Evolutionary conservation across 2,329 filamentous ascomycete genomes (phyloP).

Genomic region (Neoascochyta sp.): DNA sequence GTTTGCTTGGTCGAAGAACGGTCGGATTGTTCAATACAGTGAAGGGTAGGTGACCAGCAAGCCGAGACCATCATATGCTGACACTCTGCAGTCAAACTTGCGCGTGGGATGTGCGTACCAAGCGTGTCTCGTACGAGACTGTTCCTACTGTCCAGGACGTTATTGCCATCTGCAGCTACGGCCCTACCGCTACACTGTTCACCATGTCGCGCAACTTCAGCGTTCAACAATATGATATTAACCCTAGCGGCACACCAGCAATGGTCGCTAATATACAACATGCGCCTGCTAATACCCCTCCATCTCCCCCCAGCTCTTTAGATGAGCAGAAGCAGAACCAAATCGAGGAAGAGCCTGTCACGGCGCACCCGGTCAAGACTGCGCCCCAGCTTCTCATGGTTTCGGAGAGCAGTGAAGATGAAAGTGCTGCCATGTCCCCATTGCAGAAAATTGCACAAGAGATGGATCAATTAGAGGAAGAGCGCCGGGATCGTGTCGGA

Average conservation of each 20-base stretch:
- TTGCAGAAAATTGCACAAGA: conserved; percentile 72
- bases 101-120: conserved; percentile 97
- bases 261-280: conserved; percentile 88
- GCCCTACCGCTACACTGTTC: conserved; percentile 86
- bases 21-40: conserved; percentile 86
- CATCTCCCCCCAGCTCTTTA: conserved; percentile 77
- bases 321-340: conserved; percentile 60
- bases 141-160: conserved; percentile 83
- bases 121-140: conserved; percentile 84
- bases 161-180: conserved; percentile 79
- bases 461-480: conserved; percentile 60
- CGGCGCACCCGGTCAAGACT: conserved; percentile 26
- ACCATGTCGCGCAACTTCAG: conserved; percentile 84
- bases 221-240: conserved; percentile 92
- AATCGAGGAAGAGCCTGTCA: conserved; percentile 27
- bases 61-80: conserved; percentile 19
- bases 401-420: conserved; percentile 68
- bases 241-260: conserved; percentile 61
- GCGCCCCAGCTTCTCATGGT: conserved; percentile 39
- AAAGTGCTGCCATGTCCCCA: conserved; percentile 59
- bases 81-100: conserved; percentile 65
- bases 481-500: conserved; percentile 60
- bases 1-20: conserved; percentile 99
- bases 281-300: conserved; percentile 70
- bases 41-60: conserved; percentile 66